Percentiles rank a stretch among this genome's conserved stretches.
These are phyloP conservation scores for Helotiales sp. DNA, from an alignment of 2,329 filamentous ascomycete species.

Conservation along the genomic window DNA sequence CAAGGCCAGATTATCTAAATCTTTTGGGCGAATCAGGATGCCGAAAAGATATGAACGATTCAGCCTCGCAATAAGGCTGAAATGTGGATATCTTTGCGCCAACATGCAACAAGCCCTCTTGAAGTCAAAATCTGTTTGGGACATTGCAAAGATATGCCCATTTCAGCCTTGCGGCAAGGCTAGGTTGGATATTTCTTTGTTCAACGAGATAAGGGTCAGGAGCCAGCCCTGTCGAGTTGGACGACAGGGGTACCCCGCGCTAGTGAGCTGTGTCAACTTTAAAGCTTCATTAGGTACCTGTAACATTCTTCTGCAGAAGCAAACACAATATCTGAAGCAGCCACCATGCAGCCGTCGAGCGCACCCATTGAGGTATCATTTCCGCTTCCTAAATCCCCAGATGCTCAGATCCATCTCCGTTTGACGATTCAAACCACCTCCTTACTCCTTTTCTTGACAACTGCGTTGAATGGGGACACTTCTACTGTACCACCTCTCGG, in stretches of 20 bases:
- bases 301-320: no score
- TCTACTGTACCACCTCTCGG: conserved; percentile 62
- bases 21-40: no score
- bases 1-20: no score
- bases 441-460: conserved; percentile 61
- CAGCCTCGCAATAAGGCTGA: no score
- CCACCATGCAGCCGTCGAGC: conserved; percentile 2
- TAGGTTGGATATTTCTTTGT: no score
- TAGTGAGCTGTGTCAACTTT: neutral
- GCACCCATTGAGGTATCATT: conserved; percentile 51
- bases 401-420: conserved; percentile 61
- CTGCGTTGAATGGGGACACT: conserved; percentile 53
- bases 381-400: conserved; percentile 58
- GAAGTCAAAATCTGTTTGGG: no score
- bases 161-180: no score
- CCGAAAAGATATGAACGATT: no score
- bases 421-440: conserved; percentile 58
- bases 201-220: no score
- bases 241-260: neutral
- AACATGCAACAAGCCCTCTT: no score
- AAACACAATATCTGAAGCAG: neutral
- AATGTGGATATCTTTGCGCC: no score
- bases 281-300: neutral
- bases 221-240: neutral
- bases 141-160: no score